Conservation (phyloP, 2,329 filamentous ascomycete species). For the Curvularia spicifera region DNA sequence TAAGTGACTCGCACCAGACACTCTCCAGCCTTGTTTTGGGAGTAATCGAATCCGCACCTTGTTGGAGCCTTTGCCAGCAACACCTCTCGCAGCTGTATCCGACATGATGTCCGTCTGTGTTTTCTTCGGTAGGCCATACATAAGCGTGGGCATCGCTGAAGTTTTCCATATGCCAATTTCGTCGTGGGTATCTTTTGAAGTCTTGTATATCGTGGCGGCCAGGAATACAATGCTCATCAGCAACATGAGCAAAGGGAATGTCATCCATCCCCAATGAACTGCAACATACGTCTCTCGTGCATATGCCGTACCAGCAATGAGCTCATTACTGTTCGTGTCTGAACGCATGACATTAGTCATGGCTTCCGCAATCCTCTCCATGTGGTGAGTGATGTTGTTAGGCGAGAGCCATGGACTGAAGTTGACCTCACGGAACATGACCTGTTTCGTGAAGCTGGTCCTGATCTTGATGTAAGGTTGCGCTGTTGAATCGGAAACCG, state of each 20-base stretch:
- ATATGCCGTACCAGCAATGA: conserved; percentile 11
- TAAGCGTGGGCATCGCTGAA: conserved; percentile 31
- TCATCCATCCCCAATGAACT: conserved; percentile 42
- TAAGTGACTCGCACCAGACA: conserved; percentile 21
- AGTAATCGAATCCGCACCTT: conserved; percentile 20
- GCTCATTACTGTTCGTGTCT: conserved; percentile 15
- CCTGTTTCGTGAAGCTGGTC: background rate
- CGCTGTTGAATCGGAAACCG: background rate
- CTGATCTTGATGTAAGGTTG: conserved; percentile 5
- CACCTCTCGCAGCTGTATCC: too few relatives aligned
- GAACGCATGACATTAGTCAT: conserved; percentile 25
- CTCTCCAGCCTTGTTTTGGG: conserved; percentile 28
- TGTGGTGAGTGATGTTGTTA: conserved; percentile 30
- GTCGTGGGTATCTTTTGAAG: conserved; percentile 14
- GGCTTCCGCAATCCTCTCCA: conserved; percentile 27
- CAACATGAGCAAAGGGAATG: conserved; percentile 35
- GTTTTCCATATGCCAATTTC: conserved; percentile 38
- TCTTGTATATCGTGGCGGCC: conserved; percentile 34
- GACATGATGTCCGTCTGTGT: background rate
- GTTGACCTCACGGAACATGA: background rate
- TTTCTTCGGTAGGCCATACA: conserved; percentile 30
- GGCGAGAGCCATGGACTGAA: conserved; percentile 29
- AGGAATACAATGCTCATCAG: conserved; percentile 32
- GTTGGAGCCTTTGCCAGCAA: too few relatives aligned
- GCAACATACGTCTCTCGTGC: conserved; percentile 11